Conservation (phyloP, 306 rosid species). For the Lathyrus aphaca region DNA sequence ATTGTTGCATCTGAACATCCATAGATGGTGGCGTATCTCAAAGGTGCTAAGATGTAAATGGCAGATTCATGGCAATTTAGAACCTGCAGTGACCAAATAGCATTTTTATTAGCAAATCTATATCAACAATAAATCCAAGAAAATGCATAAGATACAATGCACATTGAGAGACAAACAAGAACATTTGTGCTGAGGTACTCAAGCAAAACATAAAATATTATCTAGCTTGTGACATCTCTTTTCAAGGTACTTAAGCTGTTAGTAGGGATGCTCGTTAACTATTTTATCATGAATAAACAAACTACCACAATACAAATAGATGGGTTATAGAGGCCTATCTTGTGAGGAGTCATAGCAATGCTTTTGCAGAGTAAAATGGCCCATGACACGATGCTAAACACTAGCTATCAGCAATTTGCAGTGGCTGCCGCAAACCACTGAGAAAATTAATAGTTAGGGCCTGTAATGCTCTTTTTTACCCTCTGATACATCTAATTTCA, state of each 20-base stretch:
- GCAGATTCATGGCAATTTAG: conserved; percentile 91
- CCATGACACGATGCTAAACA: too few species aligned
- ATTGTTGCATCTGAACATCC: conserved; percentile 98
- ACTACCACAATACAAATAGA: conserved; percentile 17
- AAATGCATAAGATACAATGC: conserved; percentile 2
- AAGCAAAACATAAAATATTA: conserved; percentile 23
- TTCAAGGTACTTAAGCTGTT: conserved; percentile 22
- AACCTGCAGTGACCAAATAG: conserved; percentile 60
- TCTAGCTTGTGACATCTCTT: conserved; percentile 19
- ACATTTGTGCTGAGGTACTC: not conserved
- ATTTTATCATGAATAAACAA: conserved; percentile 1
- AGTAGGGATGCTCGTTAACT: not conserved
- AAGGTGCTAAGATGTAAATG: conserved; percentile 76
- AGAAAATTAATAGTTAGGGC: not conserved
- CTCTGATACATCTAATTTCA: not conserved
- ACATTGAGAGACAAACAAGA: conserved; percentile 15
- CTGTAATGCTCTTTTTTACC: not conserved
- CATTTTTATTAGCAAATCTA: conserved; percentile 31
- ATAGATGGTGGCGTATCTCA: conserved; percentile 88
- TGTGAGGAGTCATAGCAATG: not conserved
- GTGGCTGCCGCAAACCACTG: too few species aligned
- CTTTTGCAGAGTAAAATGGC: too few species aligned
- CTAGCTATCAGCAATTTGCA: too few species aligned
- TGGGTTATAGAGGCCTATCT: not conserved
- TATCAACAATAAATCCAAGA: conserved; percentile 19